Conservation (phyloP, 805 yeast species). For the Hermanozyma aechmeae region DNA sequence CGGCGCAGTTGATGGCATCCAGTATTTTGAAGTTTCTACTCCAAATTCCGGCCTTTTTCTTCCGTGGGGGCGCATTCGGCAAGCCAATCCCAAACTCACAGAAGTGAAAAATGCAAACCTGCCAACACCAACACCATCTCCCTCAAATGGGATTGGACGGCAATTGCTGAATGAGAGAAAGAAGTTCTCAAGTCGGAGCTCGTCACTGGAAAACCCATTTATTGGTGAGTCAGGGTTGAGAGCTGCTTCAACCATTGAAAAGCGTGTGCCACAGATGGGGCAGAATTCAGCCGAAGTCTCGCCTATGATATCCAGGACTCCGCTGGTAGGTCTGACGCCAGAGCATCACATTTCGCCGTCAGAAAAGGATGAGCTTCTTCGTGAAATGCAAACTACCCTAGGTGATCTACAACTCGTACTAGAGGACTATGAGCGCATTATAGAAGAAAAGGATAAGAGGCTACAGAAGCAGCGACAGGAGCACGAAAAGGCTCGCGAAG, state of each 20-base stretch:
- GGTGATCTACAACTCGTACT: slow-evolving; percentile 39
- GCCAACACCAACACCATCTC: too few species aligned
- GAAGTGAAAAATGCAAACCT: neutral
- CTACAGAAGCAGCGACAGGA: slow-evolving; percentile 36
- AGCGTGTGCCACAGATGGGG: too few species aligned
- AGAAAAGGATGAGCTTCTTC: slow-evolving; percentile 37
- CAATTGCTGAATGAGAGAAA: too few species aligned
- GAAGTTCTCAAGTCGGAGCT: too few species aligned
- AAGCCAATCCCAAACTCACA: slow-evolving; percentile 23
- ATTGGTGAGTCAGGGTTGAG: too few species aligned
- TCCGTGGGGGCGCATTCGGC: slow-evolving; percentile 37
- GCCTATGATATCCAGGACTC: too few species aligned
- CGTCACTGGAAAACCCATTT: too few species aligned
- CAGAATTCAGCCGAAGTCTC: too few species aligned
- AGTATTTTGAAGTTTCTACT: slow-evolving; percentile 54
- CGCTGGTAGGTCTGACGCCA: too few species aligned
- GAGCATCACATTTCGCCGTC: too few species aligned
- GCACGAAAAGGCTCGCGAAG: slow-evolving; percentile 47
- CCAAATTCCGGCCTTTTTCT: slow-evolving; percentile 74
- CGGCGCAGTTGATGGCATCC: slow-evolving; percentile 69
- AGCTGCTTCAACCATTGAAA: too few species aligned
- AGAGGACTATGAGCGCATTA: slow-evolving; percentile 36
- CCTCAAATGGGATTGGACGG: too few species aligned
- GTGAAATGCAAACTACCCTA: slow-evolving; percentile 39
- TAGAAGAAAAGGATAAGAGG: slow-evolving; percentile 36